A percentile compares a stretch with the other conserved stretches of the same genome.
phyloP scores from a whole-genome alignment of 352 stramenopile genomes.

The Pythium graminicola region DNA sequence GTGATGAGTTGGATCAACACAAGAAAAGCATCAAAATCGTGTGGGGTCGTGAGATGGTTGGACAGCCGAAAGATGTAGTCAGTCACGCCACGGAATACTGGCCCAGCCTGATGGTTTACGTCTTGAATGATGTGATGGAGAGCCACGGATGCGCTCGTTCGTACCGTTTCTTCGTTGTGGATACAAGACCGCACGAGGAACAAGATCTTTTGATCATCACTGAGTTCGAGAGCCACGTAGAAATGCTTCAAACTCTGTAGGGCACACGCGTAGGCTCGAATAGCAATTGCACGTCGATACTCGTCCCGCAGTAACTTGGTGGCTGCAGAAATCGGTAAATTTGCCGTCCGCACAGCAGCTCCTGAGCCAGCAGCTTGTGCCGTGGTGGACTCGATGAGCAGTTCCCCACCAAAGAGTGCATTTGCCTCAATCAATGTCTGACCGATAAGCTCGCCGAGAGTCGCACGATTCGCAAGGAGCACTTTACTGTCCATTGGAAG shows the following conservation, averaged over 20 bases:
- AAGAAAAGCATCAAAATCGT: conserved; percentile 30
- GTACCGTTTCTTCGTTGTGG: conserved; percentile 36
- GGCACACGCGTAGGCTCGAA: conserved; percentile 45
- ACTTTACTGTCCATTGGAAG: conserved; percentile 32
- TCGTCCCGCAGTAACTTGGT: conserved; percentile 28
- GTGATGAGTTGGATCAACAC: conserved; percentile 30
- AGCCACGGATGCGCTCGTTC: conserved; percentile 29
- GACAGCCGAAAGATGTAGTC: conserved; percentile 57
- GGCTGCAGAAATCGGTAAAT: conserved; percentile 1
- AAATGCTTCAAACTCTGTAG: conserved; percentile 38
- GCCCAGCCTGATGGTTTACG: conserved; percentile 18
- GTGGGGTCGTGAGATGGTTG: conserved; percentile 22
- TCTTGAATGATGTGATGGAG: conserved; percentile 31
- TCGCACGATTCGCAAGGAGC: conserved; percentile 22
- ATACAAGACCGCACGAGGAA: conserved; percentile 48
- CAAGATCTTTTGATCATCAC: conserved; percentile 56
- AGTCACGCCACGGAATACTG: conserved; percentile 46
- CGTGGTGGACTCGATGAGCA: conserved; percentile 29
- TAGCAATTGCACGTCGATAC: conserved; percentile 38
- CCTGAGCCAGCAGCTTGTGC: conserved; percentile 4
- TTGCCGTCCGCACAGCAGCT: conserved; percentile 1
- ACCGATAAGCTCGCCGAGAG: conserved; percentile 51
- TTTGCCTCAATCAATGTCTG: conserved; percentile 68
- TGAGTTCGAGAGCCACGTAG: conserved; percentile 41
- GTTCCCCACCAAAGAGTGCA: conserved; percentile 48